These are phyloP conservation scores for Spathaspora boniae DNA, from an alignment of 805 yeast species.

Conservation along the genomic window DNA sequence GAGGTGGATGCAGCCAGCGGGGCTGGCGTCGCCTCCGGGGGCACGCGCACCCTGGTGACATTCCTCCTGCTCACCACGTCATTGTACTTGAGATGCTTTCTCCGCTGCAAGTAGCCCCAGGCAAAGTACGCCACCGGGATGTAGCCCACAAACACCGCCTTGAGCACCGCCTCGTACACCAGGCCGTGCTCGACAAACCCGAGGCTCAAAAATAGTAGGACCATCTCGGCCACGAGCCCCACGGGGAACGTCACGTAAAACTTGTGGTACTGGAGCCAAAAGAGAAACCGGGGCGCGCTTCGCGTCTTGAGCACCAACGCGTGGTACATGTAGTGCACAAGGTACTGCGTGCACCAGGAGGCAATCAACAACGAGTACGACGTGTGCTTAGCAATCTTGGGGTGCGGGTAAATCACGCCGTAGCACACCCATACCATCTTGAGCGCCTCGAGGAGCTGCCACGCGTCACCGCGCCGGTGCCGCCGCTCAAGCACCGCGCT, in stretches of 20 bases:
- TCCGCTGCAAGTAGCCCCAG: conserved; percentile 27
- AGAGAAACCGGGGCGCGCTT: conserved; percentile 31
- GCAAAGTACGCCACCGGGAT: conserved; percentile 34
- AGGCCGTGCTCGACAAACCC: conserved; percentile 24
- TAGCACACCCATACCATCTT: conserved; percentile 39
- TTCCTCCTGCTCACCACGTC: conserved; percentile 19
- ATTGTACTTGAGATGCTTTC: conserved; percentile 19
- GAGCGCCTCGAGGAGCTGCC: conserved; percentile 26
- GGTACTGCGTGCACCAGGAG: conserved; percentile 32
- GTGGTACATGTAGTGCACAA: conserved; percentile 33
- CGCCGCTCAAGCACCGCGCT: conserved; percentile 13
- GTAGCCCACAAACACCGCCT: conserved; percentile 26
- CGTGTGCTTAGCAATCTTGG: conserved; percentile 39
- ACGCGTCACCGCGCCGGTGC: conserved; percentile 16
- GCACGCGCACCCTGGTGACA: too few species aligned
- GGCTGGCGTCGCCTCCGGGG: background rate
- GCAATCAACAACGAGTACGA: conserved; percentile 35
- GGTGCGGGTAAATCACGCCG: conserved; percentile 40
- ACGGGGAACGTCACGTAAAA: conserved; percentile 34
- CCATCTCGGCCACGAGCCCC: conserved; percentile 31
- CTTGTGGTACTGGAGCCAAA: conserved; percentile 34
- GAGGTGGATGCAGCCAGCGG: conserved; percentile 3
- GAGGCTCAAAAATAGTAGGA: conserved; percentile 32
- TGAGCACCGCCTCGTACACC: conserved; percentile 23
- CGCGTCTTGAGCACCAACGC: conserved; percentile 34